Base-by-base conservation (phyloP, 1,139 yeast species). In the Candida sp. region DNA sequence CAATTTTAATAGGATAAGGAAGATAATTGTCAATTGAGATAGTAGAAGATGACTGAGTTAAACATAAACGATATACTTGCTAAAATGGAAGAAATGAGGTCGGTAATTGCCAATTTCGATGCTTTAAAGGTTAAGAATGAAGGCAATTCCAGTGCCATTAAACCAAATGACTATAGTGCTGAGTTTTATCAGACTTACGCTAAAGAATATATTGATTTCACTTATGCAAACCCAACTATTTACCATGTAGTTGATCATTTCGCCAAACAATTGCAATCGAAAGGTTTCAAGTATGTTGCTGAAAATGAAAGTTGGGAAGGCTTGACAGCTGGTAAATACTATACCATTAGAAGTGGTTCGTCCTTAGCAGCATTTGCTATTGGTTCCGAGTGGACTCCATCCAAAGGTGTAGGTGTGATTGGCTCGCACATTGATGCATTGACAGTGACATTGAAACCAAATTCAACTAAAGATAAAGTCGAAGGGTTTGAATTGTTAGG, bases 371-470 rank as follows among this genome's bases (percentile, higher is more conserved):
- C 77, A 1, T 73, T 73, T 47, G 61, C 61, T 2, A 58, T 68
- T 19, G 78, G 79, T 4, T 56, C 63, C 6, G 55, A 66, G 36
- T 73, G 79, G 79, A 51, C 49, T 5, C 71, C 75, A 1, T 45
- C 45, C 5, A 56, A 58, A 30, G 79, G 79, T 4, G 59, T 67
- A 38, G 74, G 73, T 22, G 63, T 63, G n/a, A 61, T 73, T 45
- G 78, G 76, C 1, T 60, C 73, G 6, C 79, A 73, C 51, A 65
- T 68, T 22, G 78, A 73, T 51, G 60, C 78, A 0, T 60, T 73
- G 43, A 67, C 76, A 0, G 66, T 64, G 5, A 59, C 65, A 21
- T 60, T 73, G 41, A 70, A 71, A 45, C 76, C 77, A 15, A 57
- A 54, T 40, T 67, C 73, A 12, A 55, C 59, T 22, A 65, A 61